Conservation (phyloP, 352 stramenopile genomes). For the Phytophthora multivora region DNA sequence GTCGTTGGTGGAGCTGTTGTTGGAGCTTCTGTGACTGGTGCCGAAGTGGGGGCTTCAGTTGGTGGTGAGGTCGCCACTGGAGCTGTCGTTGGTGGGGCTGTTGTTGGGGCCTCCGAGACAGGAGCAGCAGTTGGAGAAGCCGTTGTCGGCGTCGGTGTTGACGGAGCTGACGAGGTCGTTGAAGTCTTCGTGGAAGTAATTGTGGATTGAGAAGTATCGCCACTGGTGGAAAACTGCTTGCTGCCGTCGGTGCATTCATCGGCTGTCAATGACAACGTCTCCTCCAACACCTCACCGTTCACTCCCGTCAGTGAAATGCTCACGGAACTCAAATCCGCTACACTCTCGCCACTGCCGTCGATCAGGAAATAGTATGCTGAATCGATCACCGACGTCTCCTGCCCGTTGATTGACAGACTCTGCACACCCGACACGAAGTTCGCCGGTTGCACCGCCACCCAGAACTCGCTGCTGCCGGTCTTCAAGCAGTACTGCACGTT, state of each 20-base stretch:
- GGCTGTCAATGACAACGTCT: conserved; percentile 58
- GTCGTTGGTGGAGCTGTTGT: not conserved
- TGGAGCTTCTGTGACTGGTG: not conserved
- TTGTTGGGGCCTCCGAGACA: not conserved
- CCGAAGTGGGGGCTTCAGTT: not conserved
- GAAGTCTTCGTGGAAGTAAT: not conserved
- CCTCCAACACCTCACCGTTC: conserved; percentile 57
- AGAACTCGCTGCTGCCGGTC: conserved; percentile 61
- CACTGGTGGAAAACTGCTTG: conserved; percentile 45
- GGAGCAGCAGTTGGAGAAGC: not conserved
- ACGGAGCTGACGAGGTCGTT: conserved; percentile 5
- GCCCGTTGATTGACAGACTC: conserved; percentile 59
- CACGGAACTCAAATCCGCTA: conserved; percentile 48
- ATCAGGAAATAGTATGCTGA: conserved; percentile 73
- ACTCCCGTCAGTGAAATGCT: conserved; percentile 50
- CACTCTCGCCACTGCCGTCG: conserved; percentile 44
- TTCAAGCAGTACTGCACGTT: conserved; percentile 76
- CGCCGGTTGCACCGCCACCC: conserved; percentile 65
- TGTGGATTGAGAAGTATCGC: conserved; percentile 10
- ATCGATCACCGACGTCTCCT: conserved; percentile 58
- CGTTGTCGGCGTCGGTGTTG: not conserved
- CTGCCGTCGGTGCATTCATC: conserved; percentile 52
- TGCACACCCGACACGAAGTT: conserved; percentile 58
- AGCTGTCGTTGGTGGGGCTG: not conserved
- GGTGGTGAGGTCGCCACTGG: conserved; percentile 7